Conservation (phyloP, 73 alveolate genomes). For the Breviolum minutum region DNA sequence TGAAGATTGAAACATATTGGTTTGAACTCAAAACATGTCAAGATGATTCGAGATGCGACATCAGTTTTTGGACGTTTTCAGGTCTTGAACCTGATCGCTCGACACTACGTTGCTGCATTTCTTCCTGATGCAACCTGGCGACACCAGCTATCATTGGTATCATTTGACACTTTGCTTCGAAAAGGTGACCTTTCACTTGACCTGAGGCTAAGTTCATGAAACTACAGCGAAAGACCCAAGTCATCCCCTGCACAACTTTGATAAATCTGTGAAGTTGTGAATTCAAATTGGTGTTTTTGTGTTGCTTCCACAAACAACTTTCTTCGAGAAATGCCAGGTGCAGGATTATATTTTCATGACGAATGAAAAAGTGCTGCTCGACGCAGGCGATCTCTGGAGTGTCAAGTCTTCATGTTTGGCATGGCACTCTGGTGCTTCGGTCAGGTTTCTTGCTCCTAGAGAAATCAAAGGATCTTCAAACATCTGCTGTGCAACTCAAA, state of each 20-base stretch:
- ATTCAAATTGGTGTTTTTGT: neutral
- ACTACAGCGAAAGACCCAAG: neutral
- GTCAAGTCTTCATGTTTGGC: neutral
- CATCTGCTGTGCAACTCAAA: no score
- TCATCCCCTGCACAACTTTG: neutral
- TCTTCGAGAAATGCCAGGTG: neutral
- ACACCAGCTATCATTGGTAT: neutral
- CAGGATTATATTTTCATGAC: conserved; percentile 18
- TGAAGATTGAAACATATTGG: neutral
- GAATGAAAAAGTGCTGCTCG: neutral
- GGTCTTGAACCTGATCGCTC: conserved; percentile 13
- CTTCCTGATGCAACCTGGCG: neutral
- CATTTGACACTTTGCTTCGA: no score
- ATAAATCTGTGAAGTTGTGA: no score
- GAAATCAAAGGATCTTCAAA: neutral
- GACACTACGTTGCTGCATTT: conserved; percentile 24
- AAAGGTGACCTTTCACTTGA: neutral
- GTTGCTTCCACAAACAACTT: no score
- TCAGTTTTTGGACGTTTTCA: neutral
- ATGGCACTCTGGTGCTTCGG: neutral
- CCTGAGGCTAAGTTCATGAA: conserved; percentile 3
- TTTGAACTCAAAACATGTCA: no score
- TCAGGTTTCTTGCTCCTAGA: conserved; percentile 12
- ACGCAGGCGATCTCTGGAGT: conserved; percentile 1
- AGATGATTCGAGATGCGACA: neutral